Evolutionary conservation across 306 rosid species (phyloP), one percentile per base, ranked within the genome.

Genomic region (Vicia faba): DNA sequence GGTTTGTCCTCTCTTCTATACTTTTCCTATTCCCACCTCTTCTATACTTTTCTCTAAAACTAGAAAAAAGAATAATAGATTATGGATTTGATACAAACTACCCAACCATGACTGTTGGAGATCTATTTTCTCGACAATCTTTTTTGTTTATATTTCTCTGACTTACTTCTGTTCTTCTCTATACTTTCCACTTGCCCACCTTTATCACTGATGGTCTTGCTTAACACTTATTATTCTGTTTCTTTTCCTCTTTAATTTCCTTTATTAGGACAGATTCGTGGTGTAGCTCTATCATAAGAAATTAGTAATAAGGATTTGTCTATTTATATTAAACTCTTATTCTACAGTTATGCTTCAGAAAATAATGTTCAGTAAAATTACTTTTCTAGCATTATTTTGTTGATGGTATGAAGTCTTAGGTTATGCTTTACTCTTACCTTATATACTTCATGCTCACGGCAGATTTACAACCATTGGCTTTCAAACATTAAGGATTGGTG

Each of bases 401-500:
- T 53, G 48, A 53, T 18, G 40, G 5, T 44, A n/a, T 19, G n/a
- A 44, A 31, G 40, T 31, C 6, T 61, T 29, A 28, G 49, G 56
- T 31, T 13, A 19, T 55, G 19, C 58, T 64, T 12, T 45, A 55
- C 15, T 33, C 23, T 41, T 15, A 3, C 35, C 51, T 16, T 14
- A 43, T 64, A 49, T 15, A 25, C 61, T 51, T 71, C 60, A 31
- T 77, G 61, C 61, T 61, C 55, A 73, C 43, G 64, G 49, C 93
- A 92, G 98, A 92, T 92, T 70, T 92, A 92, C 82, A 89, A 92
- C 64, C 96, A 89, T 67, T 92, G 98, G 98, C 89, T 92, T 72
- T 89, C 93, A 69, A 92, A 87, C 80, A 92, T 89, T 58, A 92
- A 92, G 78, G 98, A 92, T 76, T 92, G 96, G 98, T 92, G 98